Evolutionary conservation across 495 filamentous ascomycete genomes (phyloP).

Genomic region (Emericellopsis terricola): DNA sequence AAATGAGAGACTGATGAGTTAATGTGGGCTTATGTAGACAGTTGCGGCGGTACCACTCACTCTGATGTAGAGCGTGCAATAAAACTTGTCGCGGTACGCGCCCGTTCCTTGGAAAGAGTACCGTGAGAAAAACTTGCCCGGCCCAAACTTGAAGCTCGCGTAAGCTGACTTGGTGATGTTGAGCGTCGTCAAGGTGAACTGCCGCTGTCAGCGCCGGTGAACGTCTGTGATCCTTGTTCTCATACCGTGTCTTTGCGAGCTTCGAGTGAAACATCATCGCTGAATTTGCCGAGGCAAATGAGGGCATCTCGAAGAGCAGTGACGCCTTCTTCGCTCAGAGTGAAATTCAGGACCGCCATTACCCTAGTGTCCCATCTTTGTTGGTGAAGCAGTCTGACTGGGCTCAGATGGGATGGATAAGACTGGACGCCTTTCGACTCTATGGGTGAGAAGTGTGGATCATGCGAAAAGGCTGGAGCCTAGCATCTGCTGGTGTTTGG

Average conservation of each 20-base stretch:
- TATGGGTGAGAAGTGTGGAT: too few species aligned
- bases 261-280: constrained; percentile 75
- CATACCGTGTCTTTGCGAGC: constrained; percentile 40
- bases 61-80: constrained; percentile 25
- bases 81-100: constrained; percentile 28
- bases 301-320: constrained; percentile 64
- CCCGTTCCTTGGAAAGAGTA: constrained; percentile 42
- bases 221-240: not conserved
- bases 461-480: too few species aligned
- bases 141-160: constrained; percentile 58
- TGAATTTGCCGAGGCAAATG: constrained; percentile 81
- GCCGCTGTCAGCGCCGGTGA: constrained; percentile 2
- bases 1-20: constrained; percentile 19
- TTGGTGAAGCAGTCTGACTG: too few species aligned
- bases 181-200: constrained; percentile 69
- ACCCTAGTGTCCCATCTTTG: too few species aligned
- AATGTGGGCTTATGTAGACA: not conserved
- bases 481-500: too few species aligned
- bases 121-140: constrained; percentile 59
- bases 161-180: constrained; percentile 93
- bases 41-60: constrained; percentile 6
- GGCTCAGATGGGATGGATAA: too few species aligned
- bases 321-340: constrained; percentile 56
- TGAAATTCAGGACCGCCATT: constrained; percentile 65
- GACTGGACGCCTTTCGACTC: too few species aligned